Base-by-base conservation (phyloP, 495 filamentous ascomycete genomes). In the Sphaerosporella brunnea region DNA sequence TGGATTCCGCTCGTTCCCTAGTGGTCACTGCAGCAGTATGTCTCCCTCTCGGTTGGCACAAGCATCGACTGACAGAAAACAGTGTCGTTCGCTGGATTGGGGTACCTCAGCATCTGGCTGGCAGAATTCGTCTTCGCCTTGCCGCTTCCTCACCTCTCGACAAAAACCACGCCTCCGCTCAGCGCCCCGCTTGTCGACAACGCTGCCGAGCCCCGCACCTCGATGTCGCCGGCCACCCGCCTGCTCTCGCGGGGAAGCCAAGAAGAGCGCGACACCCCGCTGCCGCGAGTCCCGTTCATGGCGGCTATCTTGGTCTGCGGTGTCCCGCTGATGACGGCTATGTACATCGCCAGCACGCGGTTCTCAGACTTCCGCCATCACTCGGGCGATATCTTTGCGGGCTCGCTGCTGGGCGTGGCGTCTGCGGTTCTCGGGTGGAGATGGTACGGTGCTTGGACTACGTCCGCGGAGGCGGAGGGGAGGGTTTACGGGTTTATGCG, bases 1-100 rank as follows among this genome's bases (percentile, higher is more conserved):
- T 62, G 79, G 76, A 1, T 83, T 83, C 53, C 53, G 71, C 4
- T 76, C 72, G 49, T 83, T 79, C 51, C 79, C 79, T 0, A 77
- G 73, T 58, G 79, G 79, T 0, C 78, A 83, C 63, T 62, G 77
- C n/a, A 77, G 75, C 23, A 69, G 76, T 77, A 64, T 52, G 73
- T 68, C 28, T 21, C 18, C 49, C 24, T 30, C 15, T 9, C 24
- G 23, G 9, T 10, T 26, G 26, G 13, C 13, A 26, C n/a, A n/a
- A n/a, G n/a, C n/a, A n/a, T n/a, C n/a, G n/a, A n/a, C 21, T 26
- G 11, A 24, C 19, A 43, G 21, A 2, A 20, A 10, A 19, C 24
- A 79, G 74, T 73, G 47, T 68, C 74, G 4, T 81, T 75, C 54
- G 69, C 76, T 0, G 78, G 78, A 1, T 54, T 82, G 47, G 65